A percentile compares a stretch with the other conserved stretches of the same genome.
Conservation (phyloP, 75 land plant species). For the Chamaecyparis obtusa region DNA sequence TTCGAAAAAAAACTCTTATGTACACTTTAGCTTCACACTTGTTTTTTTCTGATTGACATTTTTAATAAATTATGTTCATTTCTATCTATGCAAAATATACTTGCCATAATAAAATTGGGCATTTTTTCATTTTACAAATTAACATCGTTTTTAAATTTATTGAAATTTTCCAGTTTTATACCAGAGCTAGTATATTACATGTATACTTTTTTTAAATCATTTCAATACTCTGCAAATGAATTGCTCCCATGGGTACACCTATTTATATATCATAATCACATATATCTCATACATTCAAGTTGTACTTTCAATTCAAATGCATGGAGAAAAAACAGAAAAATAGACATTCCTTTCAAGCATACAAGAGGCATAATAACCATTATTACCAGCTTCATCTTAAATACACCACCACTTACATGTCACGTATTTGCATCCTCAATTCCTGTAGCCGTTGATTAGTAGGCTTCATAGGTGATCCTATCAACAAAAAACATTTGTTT, state of each 20-base stretch:
- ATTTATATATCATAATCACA: not conserved
- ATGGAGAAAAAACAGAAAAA: not conserved
- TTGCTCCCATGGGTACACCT: not conserved
- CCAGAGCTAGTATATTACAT: too few species aligned
- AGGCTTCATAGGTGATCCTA: constrained; percentile 5
- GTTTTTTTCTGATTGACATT: too few species aligned
- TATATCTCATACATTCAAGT: not conserved
- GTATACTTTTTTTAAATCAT: too few species aligned
- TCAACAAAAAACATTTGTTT: not conserved
- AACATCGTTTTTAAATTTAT: too few species aligned
- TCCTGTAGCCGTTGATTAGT: constrained; percentile 26
- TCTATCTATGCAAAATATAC: too few species aligned
- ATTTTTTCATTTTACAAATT: too few species aligned
- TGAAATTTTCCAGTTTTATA: too few species aligned
- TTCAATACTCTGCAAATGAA: too few species aligned
- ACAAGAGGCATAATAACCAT: not conserved
- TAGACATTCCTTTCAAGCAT: not conserved
- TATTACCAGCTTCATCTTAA: not conserved
- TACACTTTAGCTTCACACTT: too few species aligned
- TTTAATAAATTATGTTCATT: too few species aligned
- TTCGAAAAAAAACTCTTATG: too few species aligned
- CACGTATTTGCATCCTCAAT: constrained; percentile 22
- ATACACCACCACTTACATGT: constrained; percentile 11
- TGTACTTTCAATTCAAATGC: not conserved
- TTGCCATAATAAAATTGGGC: too few species aligned